Evolutionary conservation across 345 rosid species (phyloP).

Genomic region (Arabis hirsuta): DNA sequence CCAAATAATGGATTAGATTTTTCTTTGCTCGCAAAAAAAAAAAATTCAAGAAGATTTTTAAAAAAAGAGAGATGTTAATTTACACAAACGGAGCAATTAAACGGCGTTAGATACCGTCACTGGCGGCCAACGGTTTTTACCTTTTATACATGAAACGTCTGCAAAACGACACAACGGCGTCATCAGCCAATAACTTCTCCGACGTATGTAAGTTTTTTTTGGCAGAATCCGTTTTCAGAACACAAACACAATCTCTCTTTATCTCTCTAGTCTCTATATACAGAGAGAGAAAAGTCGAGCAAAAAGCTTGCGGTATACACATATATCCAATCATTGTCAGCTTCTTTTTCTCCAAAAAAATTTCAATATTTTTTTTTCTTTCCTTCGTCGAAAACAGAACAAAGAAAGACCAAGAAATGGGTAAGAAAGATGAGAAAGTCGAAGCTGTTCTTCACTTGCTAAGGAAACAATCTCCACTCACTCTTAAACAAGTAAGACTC

Average conservation of each 20-base stretch:
- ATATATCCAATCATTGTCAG: conserved; percentile 25
- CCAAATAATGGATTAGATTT: no score
- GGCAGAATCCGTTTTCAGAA: conserved; percentile 32
- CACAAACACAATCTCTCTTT: conserved; percentile 23
- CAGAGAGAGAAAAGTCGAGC: not conserved
- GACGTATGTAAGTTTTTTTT: conserved; percentile 34
- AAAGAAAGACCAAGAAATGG: conserved; percentile 50
- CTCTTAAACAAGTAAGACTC: conserved; percentile 69
- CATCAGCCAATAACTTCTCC: conserved; percentile 33
- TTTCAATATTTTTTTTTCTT: not conserved
- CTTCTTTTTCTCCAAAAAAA: conserved; percentile 13
- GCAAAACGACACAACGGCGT: conserved; percentile 43
- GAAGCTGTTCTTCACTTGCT: conserved; percentile 73
- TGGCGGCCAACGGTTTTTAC: conserved; percentile 24
- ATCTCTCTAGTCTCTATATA: conserved; percentile 10
- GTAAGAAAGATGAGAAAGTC: conserved; percentile 68
- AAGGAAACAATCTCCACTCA: conserved; percentile 73
- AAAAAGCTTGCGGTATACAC: conserved; percentile 30
- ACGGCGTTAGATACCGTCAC: conserved; percentile 37
- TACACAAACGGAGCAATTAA: not conserved
- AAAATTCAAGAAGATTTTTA: no score
- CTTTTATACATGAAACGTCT: conserved; percentile 16
- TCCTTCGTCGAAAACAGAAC: conserved; percentile 7
- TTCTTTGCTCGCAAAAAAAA: no score
- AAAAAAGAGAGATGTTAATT: not conserved